phyloP scores from a whole-genome alignment of 805 yeast genomes.

The Monosporozyma servazzii region DNA sequence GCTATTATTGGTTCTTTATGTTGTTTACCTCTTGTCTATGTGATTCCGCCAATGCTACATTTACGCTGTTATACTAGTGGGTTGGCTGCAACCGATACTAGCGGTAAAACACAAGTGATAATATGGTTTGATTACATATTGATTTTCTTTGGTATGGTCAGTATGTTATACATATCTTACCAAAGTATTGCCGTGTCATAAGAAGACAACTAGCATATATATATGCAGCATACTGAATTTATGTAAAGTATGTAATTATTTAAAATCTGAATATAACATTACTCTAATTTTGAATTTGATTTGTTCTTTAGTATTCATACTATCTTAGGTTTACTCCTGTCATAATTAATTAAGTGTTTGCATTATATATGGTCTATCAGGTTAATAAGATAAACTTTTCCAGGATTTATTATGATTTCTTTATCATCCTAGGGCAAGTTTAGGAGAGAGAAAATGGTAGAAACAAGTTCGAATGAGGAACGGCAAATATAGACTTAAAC shows the following conservation, averaged over 20 bases:
- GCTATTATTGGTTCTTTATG: slow-evolving; percentile 79
- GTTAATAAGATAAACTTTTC: no score
- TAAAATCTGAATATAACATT: background rate
- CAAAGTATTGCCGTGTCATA: slow-evolving; percentile 35
- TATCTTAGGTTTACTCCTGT: no score
- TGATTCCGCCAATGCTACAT: slow-evolving; percentile 77
- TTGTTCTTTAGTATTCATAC: no score
- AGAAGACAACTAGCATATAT: background rate
- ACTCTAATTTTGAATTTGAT: no score
- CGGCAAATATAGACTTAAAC: no score
- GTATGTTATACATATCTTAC: slow-evolving; percentile 60
- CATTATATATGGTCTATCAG: no score
- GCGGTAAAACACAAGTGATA: slow-evolving; percentile 5
- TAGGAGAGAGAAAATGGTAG: no score
- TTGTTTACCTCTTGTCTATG: slow-evolving; percentile 76
- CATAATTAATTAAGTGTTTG: no score
- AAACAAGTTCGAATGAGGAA: no score
- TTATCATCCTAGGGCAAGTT: no score
- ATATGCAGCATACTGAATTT: background rate
- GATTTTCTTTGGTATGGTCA: slow-evolving; percentile 46
- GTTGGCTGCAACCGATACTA: background rate
- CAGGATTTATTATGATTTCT: no score
- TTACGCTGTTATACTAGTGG: slow-evolving; percentile 36
- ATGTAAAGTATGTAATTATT: background rate
- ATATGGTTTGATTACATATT: slow-evolving; percentile 41